phyloP scores from a whole-genome alignment of 257 asterid species.

The Ligustrum vulgare region DNA sequence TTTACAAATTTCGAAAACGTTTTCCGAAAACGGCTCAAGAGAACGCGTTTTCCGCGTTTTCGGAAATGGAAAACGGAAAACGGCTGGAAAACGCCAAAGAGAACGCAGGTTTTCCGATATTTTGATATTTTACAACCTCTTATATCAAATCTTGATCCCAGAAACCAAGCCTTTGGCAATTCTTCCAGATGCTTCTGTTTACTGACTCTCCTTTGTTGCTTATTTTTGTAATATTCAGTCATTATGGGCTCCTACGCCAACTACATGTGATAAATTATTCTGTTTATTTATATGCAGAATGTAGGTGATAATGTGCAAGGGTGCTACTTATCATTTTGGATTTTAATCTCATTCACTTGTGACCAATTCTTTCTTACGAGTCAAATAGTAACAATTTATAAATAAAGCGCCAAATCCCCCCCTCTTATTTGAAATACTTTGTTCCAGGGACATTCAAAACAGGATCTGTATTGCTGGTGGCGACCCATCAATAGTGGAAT shows the following conservation, averaged over 20 bases:
- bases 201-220: background rate
- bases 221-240: background rate
- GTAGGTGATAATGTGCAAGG: conserved; percentile 8
- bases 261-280: background rate
- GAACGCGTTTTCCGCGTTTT: too few relatives aligned
- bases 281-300: background rate
- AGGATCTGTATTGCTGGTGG: conserved; percentile 92
- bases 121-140: background rate
- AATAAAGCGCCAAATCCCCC: background rate
- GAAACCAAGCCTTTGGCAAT: background rate
- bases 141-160: background rate
- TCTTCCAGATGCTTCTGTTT: background rate
- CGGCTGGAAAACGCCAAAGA: too few relatives aligned
- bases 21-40: too few relatives aligned
- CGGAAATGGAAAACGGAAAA: too few relatives aligned
- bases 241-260: background rate
- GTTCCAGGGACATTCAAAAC: conserved; percentile 56
- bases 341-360: conserved; percentile 1
- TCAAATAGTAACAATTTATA: background rate
- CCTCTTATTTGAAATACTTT: conserved; percentile 11
- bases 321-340: conserved; percentile 1
- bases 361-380: background rate
- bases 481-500: conserved; percentile 68
- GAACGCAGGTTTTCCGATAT: background rate
- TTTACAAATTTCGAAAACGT: too few relatives aligned